Evolutionary conservation across 1,284 basidiomycete genomes (phyloP).

Genomic region (Xanthoconium separans): DNA sequence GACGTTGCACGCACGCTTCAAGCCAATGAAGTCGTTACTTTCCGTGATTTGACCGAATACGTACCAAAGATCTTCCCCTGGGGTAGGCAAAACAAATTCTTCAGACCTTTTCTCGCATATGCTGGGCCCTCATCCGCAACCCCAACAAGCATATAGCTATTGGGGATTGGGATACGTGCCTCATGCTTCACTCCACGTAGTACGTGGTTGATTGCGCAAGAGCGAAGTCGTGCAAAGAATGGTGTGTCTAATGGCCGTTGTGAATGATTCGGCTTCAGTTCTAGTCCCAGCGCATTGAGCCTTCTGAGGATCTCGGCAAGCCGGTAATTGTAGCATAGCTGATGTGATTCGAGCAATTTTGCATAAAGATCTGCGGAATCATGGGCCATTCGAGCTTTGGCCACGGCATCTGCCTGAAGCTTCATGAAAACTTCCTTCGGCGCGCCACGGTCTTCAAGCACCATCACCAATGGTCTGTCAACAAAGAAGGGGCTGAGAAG

Average conservation of each 20-base stretch:
- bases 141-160: constrained; percentile 68
- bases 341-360: constrained; percentile 45
- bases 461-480: constrained; percentile 61
- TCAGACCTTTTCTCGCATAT: constrained; percentile 46
- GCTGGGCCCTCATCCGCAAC: constrained; percentile 73
- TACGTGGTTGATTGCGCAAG: constrained; percentile 58
- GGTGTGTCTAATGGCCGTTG: constrained; percentile 45
- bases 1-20: constrained; percentile 56
- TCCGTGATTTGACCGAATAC: constrained; percentile 7
- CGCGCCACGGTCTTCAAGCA: constrained; percentile 66
- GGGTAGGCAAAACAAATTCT: constrained; percentile 52
- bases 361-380: constrained; percentile 48
- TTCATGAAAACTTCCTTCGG: constrained; percentile 49
- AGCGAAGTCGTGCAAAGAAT: constrained; percentile 56
- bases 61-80: constrained; percentile 64
- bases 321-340: constrained; percentile 48
- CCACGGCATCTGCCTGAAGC: constrained; percentile 54
- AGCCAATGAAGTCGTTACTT: constrained; percentile 28
- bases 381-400: constrained; percentile 53
- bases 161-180: constrained; percentile 65
- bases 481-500: not conserved
- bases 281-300: constrained; percentile 48
- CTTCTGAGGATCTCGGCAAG: constrained; percentile 49
- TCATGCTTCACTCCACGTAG: constrained; percentile 69
- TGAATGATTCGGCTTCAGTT: constrained; percentile 39